Base-by-base conservation (phyloP, 495 filamentous ascomycete species). In the Extremus antarcticus region DNA sequence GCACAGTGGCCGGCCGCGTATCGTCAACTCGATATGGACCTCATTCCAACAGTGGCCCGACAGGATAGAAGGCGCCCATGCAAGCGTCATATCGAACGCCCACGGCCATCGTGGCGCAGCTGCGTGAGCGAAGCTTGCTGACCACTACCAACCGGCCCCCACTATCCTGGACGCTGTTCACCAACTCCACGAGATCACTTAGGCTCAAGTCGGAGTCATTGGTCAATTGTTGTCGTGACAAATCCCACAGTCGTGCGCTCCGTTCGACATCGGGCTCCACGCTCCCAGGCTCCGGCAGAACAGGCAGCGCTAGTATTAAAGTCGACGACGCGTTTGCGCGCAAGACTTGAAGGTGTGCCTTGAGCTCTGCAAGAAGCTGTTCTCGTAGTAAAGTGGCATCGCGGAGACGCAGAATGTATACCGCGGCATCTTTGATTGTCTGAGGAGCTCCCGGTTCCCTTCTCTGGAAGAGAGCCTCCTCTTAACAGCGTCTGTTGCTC, bases 371-470 rank as follows among this genome's bases (percentile, higher is more conserved):
- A 25, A 43, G 20, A 17, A 64, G 59, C 16, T 43, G 63, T 13
- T 52, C 20, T 0, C 50, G 20, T 7, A 67, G 54, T 3, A 52
- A 39, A 10, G 56, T 56, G 8, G 60, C 45, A 10, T 56, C 54
- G 23, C 66, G 62, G 10, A 68, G 51, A 41, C 56, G 59, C 1
- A 71, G 45, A 53, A 71, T 65, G 59, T 68, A 71, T 17, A 71
- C 51, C 1, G 66, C 60, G 2, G 68, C 69, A 54, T 65, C 63
- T 1, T 47, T 22, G n/a, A 67, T 61, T 0, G 55, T 51, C 55
- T 71, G 69, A 13, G 49, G 60, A 8, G 58, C 25, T 16, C 54
- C 66, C 8, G 52, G 57, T 0, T 38, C 22, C 0, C 68, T 57
- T 32, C 63, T 39, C 25, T 63, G 52, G 13, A 69, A 22, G 66